Percentiles rank a stretch among this genome's conserved stretches.
These are phyloP conservation scores for Malus hybrid DNA, from an alignment of 331 rosid species.

Conservation along the genomic window DNA sequence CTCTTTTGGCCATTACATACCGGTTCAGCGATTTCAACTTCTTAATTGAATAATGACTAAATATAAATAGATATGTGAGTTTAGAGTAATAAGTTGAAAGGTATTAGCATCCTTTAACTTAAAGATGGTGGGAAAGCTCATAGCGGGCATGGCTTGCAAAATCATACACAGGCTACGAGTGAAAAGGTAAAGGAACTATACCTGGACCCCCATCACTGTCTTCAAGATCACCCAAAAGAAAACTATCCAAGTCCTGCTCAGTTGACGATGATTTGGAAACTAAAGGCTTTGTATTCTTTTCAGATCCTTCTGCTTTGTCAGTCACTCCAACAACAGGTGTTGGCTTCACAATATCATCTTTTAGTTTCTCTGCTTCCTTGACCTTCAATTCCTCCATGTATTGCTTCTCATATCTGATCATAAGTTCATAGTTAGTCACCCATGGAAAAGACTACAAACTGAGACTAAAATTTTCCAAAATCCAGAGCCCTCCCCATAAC, in stretches of 20 bases:
- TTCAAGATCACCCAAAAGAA: slow-evolving; percentile 98
- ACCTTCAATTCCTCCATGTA: slow-evolving; percentile 78
- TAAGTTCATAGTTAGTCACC: slow-evolving; percentile 7
- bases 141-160: background rate
- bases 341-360: slow-evolving; percentile 36
- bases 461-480: background rate
- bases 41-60: background rate
- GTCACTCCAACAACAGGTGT: slow-evolving; percentile 34
- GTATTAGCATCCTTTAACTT: background rate
- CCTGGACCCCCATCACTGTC: slow-evolving; percentile 90
- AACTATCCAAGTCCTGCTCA: slow-evolving; percentile 89
- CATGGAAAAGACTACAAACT: too few relatives aligned
- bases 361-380: slow-evolving; percentile 51
- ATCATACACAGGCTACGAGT: background rate
- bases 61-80: background rate
- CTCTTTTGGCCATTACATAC: background rate
- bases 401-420: slow-evolving; percentile 72
- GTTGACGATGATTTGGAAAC: slow-evolving; percentile 63
- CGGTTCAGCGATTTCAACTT: background rate
- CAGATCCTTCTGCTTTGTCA: slow-evolving; percentile 51
- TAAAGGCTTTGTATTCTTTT: slow-evolving; percentile 36
- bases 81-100: background rate
- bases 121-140: background rate
- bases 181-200: slow-evolving; percentile 18
- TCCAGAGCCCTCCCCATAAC: background rate